Evolutionary conservation across 1,139 yeast genomes (phyloP).

Genomic region (Sugiyamaella castrensis): DNA sequence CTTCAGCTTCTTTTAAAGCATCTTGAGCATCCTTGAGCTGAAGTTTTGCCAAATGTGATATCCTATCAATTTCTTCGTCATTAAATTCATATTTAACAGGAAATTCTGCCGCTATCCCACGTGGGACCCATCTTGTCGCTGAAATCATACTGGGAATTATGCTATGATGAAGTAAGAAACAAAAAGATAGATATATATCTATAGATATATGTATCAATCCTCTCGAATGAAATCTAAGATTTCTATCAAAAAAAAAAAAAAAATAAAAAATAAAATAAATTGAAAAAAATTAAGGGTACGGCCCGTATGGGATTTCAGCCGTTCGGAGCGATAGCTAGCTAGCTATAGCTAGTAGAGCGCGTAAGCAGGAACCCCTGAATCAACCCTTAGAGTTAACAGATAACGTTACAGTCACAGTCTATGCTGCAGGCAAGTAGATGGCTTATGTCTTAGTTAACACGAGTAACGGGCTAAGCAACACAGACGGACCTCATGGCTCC

Average conservation of each 20-base stretch:
- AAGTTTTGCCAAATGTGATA: conserved; percentile 77
- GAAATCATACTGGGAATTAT: conserved; percentile 63
- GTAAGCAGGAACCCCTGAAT: not conserved
- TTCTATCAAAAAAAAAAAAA: conserved; percentile 15
- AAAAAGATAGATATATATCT: not conserved
- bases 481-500: too few relatives aligned
- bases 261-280: not conserved
- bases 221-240: conserved; percentile 10
- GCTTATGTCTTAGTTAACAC: too few relatives aligned
- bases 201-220: too few relatives aligned
- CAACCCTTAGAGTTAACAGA: not conserved
- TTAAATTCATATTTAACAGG: conserved; percentile 86
- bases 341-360: too few relatives aligned
- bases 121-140: conserved; percentile 92
- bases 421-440: too few relatives aligned
- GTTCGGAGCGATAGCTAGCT: too few relatives aligned
- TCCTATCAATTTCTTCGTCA: conserved; percentile 91
- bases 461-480: too few relatives aligned
- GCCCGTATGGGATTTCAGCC: too few relatives aligned
- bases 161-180: not conserved
- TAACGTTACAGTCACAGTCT: too few relatives aligned
- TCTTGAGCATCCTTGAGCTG: conserved; percentile 73
- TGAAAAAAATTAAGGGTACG: too few relatives aligned
- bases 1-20: conserved; percentile 48
- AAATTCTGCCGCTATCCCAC: conserved; percentile 91